Evolutionary conservation across 1,139 yeast species (phyloP).

Genomic region (Suhomyces yuchorum): DNA sequence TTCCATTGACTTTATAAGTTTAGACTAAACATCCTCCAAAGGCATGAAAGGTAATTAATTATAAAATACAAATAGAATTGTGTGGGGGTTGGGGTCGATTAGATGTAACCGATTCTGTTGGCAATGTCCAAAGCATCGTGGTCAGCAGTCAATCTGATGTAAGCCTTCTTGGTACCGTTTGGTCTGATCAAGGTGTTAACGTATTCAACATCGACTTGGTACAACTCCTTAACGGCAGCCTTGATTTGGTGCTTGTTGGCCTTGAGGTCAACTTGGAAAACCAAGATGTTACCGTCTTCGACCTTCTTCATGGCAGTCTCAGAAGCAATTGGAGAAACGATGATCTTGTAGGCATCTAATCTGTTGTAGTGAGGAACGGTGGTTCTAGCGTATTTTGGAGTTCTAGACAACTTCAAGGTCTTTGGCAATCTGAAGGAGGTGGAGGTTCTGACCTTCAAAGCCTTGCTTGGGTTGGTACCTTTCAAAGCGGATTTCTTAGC

Average conservation of each 20-base stretch:
- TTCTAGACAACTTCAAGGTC: conserved; percentile 91
- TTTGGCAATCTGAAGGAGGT: conserved; percentile 98
- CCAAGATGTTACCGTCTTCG: conserved; percentile 99
- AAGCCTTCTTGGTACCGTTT: conserved; percentile 99
- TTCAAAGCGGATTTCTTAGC: conserved; percentile 99
- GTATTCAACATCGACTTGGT: conserved; percentile 91
- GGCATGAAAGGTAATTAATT: conserved; percentile 15
- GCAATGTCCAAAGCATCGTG: conserved; percentile 99
- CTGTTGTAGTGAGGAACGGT: conserved; percentile 97
- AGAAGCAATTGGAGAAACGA: conserved; percentile 93
- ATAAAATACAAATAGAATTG: conserved; percentile 20
- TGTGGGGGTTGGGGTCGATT: conserved; percentile 13
- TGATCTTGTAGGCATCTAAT: conserved; percentile 93
- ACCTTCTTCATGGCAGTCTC: conserved; percentile 99
- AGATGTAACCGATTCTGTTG: conserved; percentile 99
- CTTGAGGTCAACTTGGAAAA: conserved; percentile 95
- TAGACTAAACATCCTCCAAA: conserved; percentile 16
- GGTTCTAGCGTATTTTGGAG: conserved; percentile 95
- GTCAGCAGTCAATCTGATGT: conserved; percentile 98
- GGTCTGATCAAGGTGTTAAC: conserved; percentile 98
- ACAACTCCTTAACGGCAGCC: conserved; percentile 96
- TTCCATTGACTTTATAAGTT: conserved; percentile 18
- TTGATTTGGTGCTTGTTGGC: conserved; percentile 98
- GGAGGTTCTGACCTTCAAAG: conserved; percentile 90
- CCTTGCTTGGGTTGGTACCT: conserved; percentile 93